Percentiles rank a stretch among this genome's conserved stretches.
Evolutionary conservation across 2,329 filamentous ascomycete genomes (phyloP).

Genomic region (Ophiostoma ulmi): DNA sequence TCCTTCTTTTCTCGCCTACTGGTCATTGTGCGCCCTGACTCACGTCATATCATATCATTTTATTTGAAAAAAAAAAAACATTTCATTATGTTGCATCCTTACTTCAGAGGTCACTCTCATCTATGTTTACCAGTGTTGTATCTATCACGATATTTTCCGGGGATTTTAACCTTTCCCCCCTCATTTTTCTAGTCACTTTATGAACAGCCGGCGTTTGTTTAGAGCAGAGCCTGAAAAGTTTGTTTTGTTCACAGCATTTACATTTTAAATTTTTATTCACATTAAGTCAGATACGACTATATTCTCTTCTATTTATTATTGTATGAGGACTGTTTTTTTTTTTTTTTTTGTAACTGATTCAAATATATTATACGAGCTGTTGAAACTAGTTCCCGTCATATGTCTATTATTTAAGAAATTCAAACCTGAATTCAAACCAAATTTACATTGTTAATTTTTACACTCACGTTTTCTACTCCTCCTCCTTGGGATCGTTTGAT

Average conservation of each 20-base stretch:
- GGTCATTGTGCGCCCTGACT: too few species aligned
- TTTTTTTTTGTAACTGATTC: too few species aligned
- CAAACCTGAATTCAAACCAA: too few species aligned
- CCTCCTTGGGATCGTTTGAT: background rate
- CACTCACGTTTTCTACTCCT: background rate
- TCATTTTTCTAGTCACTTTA: background rate
- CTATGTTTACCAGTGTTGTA: too few species aligned
- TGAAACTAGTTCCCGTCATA: too few species aligned
- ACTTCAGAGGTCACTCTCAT: too few species aligned
- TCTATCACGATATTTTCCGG: background rate
- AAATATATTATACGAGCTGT: too few species aligned
- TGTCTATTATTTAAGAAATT: too few species aligned
- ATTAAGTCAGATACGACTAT: background rate
- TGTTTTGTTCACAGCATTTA: background rate
- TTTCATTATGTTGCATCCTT: background rate
- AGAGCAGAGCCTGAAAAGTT: background rate
- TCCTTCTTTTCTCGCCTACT: background rate
- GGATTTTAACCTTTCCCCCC: background rate
- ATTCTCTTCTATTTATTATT: background rate
- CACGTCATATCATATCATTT: too few species aligned
- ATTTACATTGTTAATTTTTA: too few species aligned
- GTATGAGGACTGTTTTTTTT: too few species aligned
- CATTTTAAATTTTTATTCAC: background rate
- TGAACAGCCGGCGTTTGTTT: background rate
- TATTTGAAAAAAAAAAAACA: background rate